Base-by-base conservation (phyloP, 1,139 yeast genomes). In the Kurtzmaniella quercitrusa region DNA sequence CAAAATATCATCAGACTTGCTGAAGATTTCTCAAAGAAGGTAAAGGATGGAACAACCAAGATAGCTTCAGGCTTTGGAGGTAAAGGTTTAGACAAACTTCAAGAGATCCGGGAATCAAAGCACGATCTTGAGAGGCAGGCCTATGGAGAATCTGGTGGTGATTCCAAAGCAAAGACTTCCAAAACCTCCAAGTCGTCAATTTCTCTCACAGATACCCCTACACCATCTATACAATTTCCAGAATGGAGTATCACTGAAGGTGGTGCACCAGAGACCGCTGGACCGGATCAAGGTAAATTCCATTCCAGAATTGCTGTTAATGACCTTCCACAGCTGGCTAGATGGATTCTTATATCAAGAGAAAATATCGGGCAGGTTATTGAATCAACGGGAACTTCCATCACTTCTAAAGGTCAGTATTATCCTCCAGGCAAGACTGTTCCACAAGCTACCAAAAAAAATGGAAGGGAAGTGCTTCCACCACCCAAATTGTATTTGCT, bases 1-100 rank as follows among this genome's bases (percentile, higher is more conserved):
- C 66, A 65, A 1, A 71, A 71, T 22, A 65, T 89, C 22, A 54
- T 68, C 36, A 61, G 61, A 12, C 71, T 93, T 56, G 80, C 88
- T 1, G 65, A 70, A 3, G 56, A 61, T 35, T 91, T 88, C 56
- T 64, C 78, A 45, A 71, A 63, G 11, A 88, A 83, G 46, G 75
- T 89, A 45, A 80, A 83, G 49, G 58, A 70, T 2, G 97, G 96
- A 0, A 79, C 82, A 47, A 89, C 76, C 49, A 82, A 81, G 54
- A 71, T 77, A 43, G 72, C 76, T 17, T 77, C 78, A 45, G 98
- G 98, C 0, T 93, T 89, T 66, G 95, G 96, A 2, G 98, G 98
- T 18, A 84, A 86, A 54, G 98, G 98, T 1, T 71, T 93, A 44
- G 95, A 85, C 39, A 84, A 84, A 48, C 66, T 93, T 39, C 95